A percentile compares a stretch with the other conserved stretches of the same genome.
These are phyloP conservation scores for Fusarium miscanthi DNA, from an alignment of 2,329 filamentous ascomycete species.

Conservation along the genomic window DNA sequence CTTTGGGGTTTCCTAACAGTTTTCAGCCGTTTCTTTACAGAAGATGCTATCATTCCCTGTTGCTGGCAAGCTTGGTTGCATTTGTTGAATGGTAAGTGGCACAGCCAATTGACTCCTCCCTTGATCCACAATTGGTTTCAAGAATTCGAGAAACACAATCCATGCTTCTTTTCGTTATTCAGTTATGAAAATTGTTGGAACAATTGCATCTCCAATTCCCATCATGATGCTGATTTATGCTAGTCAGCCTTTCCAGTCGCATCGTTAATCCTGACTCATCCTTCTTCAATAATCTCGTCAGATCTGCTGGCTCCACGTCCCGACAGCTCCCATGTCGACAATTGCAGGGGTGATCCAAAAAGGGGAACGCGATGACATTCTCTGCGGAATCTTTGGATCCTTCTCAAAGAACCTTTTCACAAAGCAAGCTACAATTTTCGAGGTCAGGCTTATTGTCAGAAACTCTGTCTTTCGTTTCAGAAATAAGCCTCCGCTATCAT, in stretches of 20 bases:
- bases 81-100: background rate
- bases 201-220: background rate
- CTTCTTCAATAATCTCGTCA: conserved; percentile 2
- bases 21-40: background rate
- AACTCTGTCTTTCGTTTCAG: background rate
- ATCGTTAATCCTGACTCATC: conserved; percentile 12
- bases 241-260: conserved; percentile 9
- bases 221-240: background rate
- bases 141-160: conserved; percentile 2
- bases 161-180: background rate
- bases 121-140: conserved; percentile 21
- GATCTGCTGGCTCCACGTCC: conserved; percentile 1
- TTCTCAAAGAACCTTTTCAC: background rate
- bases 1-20: background rate
- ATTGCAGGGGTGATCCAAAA: conserved; percentile 4
- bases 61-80: background rate
- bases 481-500: background rate
- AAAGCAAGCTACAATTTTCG: conserved; percentile 9
- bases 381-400: conserved; percentile 1
- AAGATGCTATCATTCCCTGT: background rate
- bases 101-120: background rate
- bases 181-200: background rate
- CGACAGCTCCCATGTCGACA: conserved; percentile 7
- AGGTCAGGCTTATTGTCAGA: background rate
- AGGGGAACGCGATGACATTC: conserved; percentile 34